Conservation (phyloP, 352 stramenopile genomes). For the Stephanocyclus meneghinianus region DNA sequence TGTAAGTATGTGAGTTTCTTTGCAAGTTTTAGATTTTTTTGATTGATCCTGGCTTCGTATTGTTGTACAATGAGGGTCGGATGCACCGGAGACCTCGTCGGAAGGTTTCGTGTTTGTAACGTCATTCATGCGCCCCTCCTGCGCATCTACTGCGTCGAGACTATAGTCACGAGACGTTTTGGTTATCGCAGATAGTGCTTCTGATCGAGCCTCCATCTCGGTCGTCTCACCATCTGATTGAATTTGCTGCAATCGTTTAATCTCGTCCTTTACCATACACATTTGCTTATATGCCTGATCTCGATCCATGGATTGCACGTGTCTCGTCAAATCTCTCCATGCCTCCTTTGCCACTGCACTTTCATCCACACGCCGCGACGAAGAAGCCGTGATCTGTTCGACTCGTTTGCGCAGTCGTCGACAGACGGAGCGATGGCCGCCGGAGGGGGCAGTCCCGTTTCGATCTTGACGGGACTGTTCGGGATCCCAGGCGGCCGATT, state of each 20-base stretch:
- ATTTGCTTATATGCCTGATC: constrained; percentile 44
- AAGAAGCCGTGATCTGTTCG: neutral
- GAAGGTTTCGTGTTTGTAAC: neutral
- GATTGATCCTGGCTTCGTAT: neutral
- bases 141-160: neutral
- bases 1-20: neutral
- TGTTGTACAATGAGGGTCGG: too few species aligned
- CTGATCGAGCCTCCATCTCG: neutral
- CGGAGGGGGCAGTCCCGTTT: too few species aligned
- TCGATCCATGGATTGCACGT: constrained; percentile 34
- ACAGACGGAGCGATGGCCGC: constrained; percentile 30
- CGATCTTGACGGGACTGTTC: neutral
- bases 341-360: constrained; percentile 7
- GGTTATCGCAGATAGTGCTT: neutral
- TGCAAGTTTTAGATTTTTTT: neutral
- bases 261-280: constrained; percentile 48
- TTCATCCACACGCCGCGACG: neutral
- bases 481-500: constrained; percentile 27
- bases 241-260: constrained; percentile 23
- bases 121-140: neutral
- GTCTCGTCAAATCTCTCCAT: constrained; percentile 20
- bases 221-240: neutral
- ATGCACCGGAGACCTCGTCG: neutral
- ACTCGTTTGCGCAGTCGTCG: constrained; percentile 9
- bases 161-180: neutral